Evolutionary conservation across 306 rosid species (phyloP).

Genomic region (Dicorynia guianensis): DNA sequence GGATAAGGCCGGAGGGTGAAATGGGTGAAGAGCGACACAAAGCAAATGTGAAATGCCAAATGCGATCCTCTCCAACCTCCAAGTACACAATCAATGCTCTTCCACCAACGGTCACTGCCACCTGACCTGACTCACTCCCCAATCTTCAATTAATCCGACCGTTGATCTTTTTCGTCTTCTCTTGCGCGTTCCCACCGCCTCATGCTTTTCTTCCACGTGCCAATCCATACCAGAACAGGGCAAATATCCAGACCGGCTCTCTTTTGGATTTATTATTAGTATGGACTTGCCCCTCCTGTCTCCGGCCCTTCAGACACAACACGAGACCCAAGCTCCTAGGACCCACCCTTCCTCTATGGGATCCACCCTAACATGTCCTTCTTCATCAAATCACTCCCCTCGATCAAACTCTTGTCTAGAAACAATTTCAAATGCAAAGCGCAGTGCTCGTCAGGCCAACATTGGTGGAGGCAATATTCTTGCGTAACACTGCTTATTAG

Average conservation of each 20-base stretch:
- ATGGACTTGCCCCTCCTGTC: background rate
- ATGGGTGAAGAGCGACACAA: background rate
- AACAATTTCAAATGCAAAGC: background rate
- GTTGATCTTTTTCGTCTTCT: background rate
- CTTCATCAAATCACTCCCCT: background rate
- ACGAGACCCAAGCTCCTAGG: background rate
- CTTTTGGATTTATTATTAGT: background rate
- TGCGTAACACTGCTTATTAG: too few species aligned
- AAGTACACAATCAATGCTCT: too few species aligned
- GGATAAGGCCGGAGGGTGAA: too few species aligned
- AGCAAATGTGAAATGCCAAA: background rate
- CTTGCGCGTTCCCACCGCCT: slow-evolving; percentile 29
- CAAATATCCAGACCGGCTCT: background rate
- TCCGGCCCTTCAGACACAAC: background rate
- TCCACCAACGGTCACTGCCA: slow-evolving; percentile 53
- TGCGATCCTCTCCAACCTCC: background rate
- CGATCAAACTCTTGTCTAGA: background rate
- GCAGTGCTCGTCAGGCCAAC: background rate
- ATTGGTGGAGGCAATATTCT: too few species aligned
- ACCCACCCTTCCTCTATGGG: background rate
- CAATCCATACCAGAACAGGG: background rate
- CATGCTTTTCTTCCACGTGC: background rate
- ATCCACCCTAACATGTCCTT: background rate
- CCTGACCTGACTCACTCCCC: background rate
- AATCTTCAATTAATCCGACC: too few species aligned